phyloP scores from a whole-genome alignment of 495 filamentous ascomycete genomes.

The Neurospora discreta region DNA sequence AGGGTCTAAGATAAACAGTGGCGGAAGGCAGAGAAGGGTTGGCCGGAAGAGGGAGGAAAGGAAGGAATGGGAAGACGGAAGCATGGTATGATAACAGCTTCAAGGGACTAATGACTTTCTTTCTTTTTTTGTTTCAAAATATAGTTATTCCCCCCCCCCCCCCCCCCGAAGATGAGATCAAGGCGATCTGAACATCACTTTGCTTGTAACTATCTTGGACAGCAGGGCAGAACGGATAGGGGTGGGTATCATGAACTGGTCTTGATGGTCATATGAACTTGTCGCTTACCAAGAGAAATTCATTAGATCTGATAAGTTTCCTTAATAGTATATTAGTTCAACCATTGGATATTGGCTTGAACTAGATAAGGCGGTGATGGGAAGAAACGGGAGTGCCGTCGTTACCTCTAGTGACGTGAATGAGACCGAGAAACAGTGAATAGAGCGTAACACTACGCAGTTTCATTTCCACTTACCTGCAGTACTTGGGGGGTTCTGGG shows the following conservation, averaged over 20 bases:
- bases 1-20: neutral
- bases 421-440: neutral
- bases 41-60: neutral
- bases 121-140: neutral
- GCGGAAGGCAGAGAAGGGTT: neutral
- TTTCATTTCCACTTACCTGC: neutral
- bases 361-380: neutral
- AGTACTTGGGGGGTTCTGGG: too few species aligned
- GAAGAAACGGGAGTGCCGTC: neutral
- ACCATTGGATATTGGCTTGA: neutral
- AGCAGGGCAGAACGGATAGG: neutral
- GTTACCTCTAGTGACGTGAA: neutral
- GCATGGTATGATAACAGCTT: neutral
- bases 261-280: neutral
- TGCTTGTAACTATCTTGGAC: too few species aligned
- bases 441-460: neutral
- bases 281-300: neutral
- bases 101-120: neutral
- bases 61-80: neutral
- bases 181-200: neutral
- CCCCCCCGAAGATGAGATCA: neutral
- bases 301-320: neutral
- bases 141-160: neutral
- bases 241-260: neutral
- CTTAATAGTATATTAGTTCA: neutral